phyloP scores from a whole-genome alignment of 2,329 filamentous ascomycete genomes.

The Furcasterigmium sp. region DNA sequence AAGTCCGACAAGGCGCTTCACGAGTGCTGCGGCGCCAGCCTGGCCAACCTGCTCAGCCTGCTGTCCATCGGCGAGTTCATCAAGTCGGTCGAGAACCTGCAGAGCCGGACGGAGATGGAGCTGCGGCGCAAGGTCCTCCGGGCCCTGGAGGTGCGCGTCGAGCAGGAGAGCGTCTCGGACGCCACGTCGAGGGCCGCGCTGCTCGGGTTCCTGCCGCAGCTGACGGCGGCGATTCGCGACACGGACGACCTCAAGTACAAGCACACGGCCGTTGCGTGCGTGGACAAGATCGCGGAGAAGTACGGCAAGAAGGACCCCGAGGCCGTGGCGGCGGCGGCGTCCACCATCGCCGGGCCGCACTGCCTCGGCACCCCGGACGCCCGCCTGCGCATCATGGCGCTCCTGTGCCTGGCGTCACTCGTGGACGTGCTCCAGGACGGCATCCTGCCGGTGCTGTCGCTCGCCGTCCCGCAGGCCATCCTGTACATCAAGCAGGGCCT shows the following conservation, averaged over 20 bases:
- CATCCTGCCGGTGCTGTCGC: conserved; percentile 77
- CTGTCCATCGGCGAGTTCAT: conserved; percentile 86
- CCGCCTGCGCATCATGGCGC: conserved; percentile 73
- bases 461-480: conserved; percentile 67
- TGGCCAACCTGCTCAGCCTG: conserved; percentile 77
- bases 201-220: conserved; percentile 71
- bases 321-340: conserved; percentile 68
- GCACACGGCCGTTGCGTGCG: conserved; percentile 79
- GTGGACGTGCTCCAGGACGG: conserved; percentile 84
- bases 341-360: conserved; percentile 68
- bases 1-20: conserved; percentile 52
- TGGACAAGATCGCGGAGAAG: conserved; percentile 89
- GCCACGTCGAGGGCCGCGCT: conserved; percentile 62
- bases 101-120: conserved; percentile 69
- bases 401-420: conserved; percentile 83
- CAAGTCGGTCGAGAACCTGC: conserved; percentile 76
- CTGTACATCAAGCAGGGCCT: conserved; percentile 64
- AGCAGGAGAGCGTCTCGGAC: conserved; percentile 66
- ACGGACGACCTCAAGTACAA: conserved; percentile 71
- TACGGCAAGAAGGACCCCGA: conserved; percentile 89
- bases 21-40: conserved; percentile 58
- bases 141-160: conserved; percentile 75
- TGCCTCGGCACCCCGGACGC: conserved; percentile 72
- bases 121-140: conserved; percentile 74
- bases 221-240: conserved; percentile 71